Evolutionary conservation across 2,329 filamentous ascomycete genomes (phyloP).

Genomic region (Penicillium psychrosexuale): DNA sequence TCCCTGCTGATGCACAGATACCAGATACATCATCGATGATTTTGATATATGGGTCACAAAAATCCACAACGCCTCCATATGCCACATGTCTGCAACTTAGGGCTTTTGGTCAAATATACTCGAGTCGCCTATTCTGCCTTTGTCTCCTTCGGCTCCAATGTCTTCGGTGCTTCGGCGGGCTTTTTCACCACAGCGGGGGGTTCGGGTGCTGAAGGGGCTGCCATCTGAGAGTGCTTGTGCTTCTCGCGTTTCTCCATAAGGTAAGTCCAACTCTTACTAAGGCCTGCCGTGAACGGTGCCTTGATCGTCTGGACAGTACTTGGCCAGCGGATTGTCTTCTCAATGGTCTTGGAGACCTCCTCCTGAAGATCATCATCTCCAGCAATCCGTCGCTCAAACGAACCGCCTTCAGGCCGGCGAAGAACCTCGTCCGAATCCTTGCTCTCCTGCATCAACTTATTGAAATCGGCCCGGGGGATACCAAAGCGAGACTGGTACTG

Average conservation of each 20-base stretch:
- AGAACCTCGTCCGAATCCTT: constrained; percentile 65
- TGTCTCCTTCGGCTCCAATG: constrained; percentile 14
- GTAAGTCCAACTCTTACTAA: constrained; percentile 69
- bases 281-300: constrained; percentile 73
- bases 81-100: constrained; percentile 7
- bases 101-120: not conserved
- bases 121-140: not conserved
- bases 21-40: constrained; percentile 10
- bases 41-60: constrained; percentile 13
- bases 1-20: constrained; percentile 9
- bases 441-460: constrained; percentile 75
- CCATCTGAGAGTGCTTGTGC: constrained; percentile 44
- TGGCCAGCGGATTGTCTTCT: constrained; percentile 87
- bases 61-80: constrained; percentile 19
- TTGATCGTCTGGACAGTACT: constrained; percentile 86
- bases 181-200: constrained; percentile 1
- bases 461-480: constrained; percentile 79
- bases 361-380: constrained; percentile 65
- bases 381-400: constrained; percentile 83
- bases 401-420: constrained; percentile 71
- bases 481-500: constrained; percentile 87
- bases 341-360: constrained; percentile 73
- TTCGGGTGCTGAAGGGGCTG: constrained; percentile 19
- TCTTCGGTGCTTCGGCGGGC: not conserved
- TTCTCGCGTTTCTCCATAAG: constrained; percentile 76